phyloP scores from a whole-genome alignment of 2,329 filamentous ascomycete genomes.

The Diplodia sapinea region DNA sequence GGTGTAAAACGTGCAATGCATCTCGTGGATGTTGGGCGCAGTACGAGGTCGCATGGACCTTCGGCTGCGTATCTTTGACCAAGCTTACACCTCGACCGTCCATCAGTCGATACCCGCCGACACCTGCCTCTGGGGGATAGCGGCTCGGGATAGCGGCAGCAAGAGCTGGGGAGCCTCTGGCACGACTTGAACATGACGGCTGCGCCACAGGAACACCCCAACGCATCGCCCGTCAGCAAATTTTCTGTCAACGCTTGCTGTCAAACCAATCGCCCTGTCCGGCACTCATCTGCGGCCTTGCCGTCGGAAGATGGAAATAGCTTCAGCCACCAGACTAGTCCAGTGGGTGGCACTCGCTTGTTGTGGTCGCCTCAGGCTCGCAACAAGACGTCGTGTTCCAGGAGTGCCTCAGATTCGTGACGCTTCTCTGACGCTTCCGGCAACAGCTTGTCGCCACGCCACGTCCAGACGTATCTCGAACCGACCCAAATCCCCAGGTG shows the following conservation, averaged over 20 bases:
- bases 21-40: neutral
- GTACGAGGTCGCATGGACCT: slow-evolving; percentile 11
- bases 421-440: slow-evolving; percentile 18
- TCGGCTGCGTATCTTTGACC: slow-evolving; percentile 21
- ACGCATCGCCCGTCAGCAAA: neutral
- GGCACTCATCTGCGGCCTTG: slow-evolving; percentile 3
- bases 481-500: neutral
- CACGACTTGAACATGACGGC: neutral
- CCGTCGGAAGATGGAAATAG: neutral
- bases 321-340: neutral
- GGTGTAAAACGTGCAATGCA: slow-evolving; percentile 7
- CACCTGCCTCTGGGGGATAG: slow-evolving; percentile 16
- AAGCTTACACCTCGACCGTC: neutral
- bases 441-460: neutral
- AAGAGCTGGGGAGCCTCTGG: slow-evolving; percentile 2
- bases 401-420: slow-evolving; percentile 2
- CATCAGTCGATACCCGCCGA: neutral
- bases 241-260: neutral
- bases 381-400: neutral
- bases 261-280: slow-evolving; percentile 5
- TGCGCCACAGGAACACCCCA: slow-evolving; percentile 13
- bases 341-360: neutral
- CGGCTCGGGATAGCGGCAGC: slow-evolving; percentile 5
- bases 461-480: slow-evolving; percentile 10
- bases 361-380: slow-evolving; percentile 9